phyloP scores from a whole-genome alignment of 2,329 filamentous ascomycete species.

The Huntiella bhutanensis region DNA sequence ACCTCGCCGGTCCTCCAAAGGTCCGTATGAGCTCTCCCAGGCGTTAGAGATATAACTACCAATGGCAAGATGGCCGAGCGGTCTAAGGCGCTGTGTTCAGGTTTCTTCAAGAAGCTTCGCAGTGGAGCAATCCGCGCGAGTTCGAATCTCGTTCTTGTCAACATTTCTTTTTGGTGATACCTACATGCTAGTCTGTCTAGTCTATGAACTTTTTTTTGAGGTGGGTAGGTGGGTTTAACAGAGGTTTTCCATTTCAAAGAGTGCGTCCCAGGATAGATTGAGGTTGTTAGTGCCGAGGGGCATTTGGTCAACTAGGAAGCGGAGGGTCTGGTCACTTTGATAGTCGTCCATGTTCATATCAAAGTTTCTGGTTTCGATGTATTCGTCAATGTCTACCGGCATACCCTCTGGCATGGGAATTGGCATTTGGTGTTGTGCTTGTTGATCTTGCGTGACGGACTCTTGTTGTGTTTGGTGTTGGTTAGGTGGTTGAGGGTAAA shows the following conservation, averaged over 20 bases:
- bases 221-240: too few species aligned
- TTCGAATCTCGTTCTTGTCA: slow-evolving; percentile 17
- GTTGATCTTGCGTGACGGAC: too few species aligned
- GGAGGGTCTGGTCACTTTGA: slow-evolving; percentile 4
- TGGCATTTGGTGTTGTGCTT: too few species aligned
- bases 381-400: neutral
- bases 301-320: slow-evolving; percentile 6
- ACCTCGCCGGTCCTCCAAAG: too few species aligned
- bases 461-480: too few species aligned
- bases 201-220: too few species aligned
- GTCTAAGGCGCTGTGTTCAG: slow-evolving; percentile 9
- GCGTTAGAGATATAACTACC: neutral
- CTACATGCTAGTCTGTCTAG: neutral
- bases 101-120: slow-evolving; percentile 5
- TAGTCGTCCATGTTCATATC: neutral
- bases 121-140: slow-evolving; percentile 11
- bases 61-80: slow-evolving; percentile 8
- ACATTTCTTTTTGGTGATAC: slow-evolving; percentile 14
- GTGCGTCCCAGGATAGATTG: slow-evolving; percentile 1
- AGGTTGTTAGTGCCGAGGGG: slow-evolving; percentile 3
- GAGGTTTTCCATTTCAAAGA: neutral
- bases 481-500: too few species aligned
- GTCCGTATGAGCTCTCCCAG: too few species aligned
- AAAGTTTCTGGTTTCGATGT: neutral
- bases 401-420: too few species aligned